Evolutionary conservation across 495 filamentous ascomycete species (phyloP).

Genomic region (Penicillium manginii): DNA sequence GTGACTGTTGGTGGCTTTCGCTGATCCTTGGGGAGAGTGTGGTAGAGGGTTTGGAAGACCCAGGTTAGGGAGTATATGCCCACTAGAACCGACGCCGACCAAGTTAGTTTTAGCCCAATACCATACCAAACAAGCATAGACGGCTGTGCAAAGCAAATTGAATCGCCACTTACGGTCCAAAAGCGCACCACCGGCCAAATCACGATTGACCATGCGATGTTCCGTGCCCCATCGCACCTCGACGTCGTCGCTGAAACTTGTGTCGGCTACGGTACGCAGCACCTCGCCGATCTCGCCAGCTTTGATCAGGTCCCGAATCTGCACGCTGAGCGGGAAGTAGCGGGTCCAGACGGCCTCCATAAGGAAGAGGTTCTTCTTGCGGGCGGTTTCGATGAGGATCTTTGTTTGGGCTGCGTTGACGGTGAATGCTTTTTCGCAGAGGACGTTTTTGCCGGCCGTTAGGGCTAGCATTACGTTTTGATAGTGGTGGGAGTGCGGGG

Average conservation of each 20-base stretch:
- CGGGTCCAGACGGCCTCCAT: slow-evolving; percentile 98
- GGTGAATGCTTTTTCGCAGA: slow-evolving; percentile 94
- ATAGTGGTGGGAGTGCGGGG: slow-evolving; percentile 95
- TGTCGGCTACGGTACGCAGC: slow-evolving; percentile 75
- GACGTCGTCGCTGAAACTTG: slow-evolving; percentile 54
- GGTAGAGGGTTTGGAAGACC: slow-evolving; percentile 92
- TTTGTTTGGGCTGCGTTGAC: slow-evolving; percentile 82
- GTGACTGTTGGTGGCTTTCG: slow-evolving; percentile 59
- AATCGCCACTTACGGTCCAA: slow-evolving; percentile 73
- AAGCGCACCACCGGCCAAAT: slow-evolving; percentile 82
- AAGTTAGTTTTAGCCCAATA: neutral
- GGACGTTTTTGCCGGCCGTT: slow-evolving; percentile 82
- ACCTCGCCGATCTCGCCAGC: slow-evolving; percentile 76
- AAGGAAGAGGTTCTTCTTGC: slow-evolving; percentile 81
- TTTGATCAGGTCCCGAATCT: slow-evolving; percentile 72
- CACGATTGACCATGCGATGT: slow-evolving; percentile 85
- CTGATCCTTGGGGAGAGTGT: slow-evolving; percentile 63
- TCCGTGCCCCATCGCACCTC: slow-evolving; percentile 56
- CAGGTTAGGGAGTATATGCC: slow-evolving; percentile 91
- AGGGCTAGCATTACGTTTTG: slow-evolving; percentile 84
- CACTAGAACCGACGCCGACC: slow-evolving; percentile 54
- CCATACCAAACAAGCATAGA: too few species aligned
- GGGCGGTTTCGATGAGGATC: slow-evolving; percentile 73
- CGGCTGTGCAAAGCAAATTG: neutral
- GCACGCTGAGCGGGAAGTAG: slow-evolving; percentile 81